Conservation (phyloP, 805 yeast species). For the Sugiyamaella lignohabitans region DNA sequence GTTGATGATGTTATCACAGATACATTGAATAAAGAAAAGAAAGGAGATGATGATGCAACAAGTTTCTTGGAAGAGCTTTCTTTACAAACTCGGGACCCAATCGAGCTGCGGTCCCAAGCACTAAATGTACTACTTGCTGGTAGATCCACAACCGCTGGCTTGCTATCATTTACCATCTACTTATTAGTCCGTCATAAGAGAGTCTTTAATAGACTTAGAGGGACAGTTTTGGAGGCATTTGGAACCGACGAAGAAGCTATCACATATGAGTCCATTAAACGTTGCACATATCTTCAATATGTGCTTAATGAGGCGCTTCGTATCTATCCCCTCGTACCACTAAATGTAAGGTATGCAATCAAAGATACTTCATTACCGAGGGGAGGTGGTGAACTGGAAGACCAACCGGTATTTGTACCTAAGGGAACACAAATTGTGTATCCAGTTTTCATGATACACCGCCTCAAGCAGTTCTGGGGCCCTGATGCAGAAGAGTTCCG, state of each 20-base stretch:
- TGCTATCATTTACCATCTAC: conserved; percentile 40
- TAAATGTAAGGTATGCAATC: conserved; percentile 41
- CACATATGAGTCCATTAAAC: conserved; percentile 45
- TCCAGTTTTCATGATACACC: conserved; percentile 39
- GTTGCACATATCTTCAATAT: conserved; percentile 41
- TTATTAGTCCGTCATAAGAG: conserved; percentile 40
- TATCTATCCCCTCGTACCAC: conserved; percentile 47
- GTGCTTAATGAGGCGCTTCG: conserved; percentile 46
- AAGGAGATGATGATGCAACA: conserved; percentile 33
- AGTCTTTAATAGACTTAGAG: conserved; percentile 33
- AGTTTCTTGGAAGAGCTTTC: conserved; percentile 44
- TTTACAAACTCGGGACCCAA: conserved; percentile 44
- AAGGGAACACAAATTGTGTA: conserved; percentile 41
- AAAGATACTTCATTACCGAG: conserved; percentile 44
- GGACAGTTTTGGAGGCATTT: conserved; percentile 34
- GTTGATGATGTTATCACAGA: conserved; percentile 37
- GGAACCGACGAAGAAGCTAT: conserved; percentile 25
- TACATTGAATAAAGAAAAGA: conserved; percentile 29
- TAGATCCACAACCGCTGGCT: conserved; percentile 49
- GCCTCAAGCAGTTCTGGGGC: conserved; percentile 38
- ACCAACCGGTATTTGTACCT: conserved; percentile 37
- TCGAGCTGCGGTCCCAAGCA: conserved; percentile 43
- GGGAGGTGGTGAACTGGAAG: conserved; percentile 43
- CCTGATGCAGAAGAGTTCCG: conserved; percentile 29
- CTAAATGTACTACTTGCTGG: conserved; percentile 48